These are phyloP conservation scores for Elaeis guineensis DNA, from an alignment of 176 grass and related monocot species.

Conservation along the genomic window DNA sequence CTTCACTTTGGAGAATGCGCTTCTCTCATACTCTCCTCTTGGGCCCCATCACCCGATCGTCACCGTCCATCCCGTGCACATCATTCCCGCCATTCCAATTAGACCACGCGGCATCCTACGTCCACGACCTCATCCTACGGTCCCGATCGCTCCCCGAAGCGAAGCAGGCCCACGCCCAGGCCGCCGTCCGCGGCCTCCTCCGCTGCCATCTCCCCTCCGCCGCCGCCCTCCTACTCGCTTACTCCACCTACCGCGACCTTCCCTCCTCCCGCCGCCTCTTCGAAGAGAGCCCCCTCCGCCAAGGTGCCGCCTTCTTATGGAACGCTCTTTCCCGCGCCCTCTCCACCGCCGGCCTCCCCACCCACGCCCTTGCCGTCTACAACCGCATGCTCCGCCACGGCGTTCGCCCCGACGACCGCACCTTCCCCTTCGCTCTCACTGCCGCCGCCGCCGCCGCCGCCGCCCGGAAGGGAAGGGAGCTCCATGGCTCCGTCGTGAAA, in stretches of 20 bases:
- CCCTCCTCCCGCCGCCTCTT: slow-evolving; percentile 39
- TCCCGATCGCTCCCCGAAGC: too few species aligned
- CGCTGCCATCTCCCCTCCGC: slow-evolving; percentile 25
- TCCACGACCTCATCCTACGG: too few species aligned
- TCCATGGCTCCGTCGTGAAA: slow-evolving; percentile 49
- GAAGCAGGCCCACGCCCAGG: slow-evolving; percentile 19
- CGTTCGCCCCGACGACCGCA: slow-evolving; percentile 50
- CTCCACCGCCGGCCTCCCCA: slow-evolving; percentile 20
- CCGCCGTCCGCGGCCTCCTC: slow-evolving; percentile 40
- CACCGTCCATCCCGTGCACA: too few species aligned
- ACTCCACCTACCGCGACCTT: slow-evolving; percentile 36
- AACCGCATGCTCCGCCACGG: slow-evolving; percentile 38
- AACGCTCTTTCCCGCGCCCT: slow-evolving; percentile 77
- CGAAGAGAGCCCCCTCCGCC: slow-evolving; percentile 26
- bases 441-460: slow-evolving; percentile 27
- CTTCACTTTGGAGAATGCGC: too few species aligned
- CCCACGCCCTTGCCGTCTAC: slow-evolving; percentile 36
- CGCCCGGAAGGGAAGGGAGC: slow-evolving; percentile 42
- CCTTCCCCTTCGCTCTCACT: slow-evolving; percentile 57
- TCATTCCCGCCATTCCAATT: too few species aligned
- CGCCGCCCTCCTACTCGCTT: slow-evolving; percentile 56
- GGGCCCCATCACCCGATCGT: too few species aligned
- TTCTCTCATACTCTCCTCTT: too few species aligned
- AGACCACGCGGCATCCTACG: too few species aligned
- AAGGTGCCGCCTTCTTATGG: slow-evolving; percentile 57